Percentiles rank a stretch among this genome's conserved stretches.
These are phyloP conservation scores for Arachis hypogaea DNA, from an alignment of 306 rosid genomes.

Conservation along the genomic window DNA sequence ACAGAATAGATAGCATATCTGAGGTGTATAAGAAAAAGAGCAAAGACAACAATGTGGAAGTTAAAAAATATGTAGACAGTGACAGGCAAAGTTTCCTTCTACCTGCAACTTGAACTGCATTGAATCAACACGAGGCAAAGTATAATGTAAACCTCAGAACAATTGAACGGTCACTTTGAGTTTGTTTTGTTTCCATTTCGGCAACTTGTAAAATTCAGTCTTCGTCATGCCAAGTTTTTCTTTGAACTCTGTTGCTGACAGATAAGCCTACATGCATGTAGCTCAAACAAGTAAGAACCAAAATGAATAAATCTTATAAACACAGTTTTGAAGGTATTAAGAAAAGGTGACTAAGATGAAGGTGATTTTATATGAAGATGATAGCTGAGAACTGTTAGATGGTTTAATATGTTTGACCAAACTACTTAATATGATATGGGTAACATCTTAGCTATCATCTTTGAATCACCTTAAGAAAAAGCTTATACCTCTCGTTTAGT, in stretches of 20 bases:
- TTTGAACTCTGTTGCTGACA: conserved; percentile 81
- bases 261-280: conserved; percentile 69
- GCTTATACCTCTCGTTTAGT: conserved; percentile 88
- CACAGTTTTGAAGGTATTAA: conserved; percentile 19
- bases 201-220: conserved; percentile 75
- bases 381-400: too few species aligned
- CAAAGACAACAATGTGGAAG: conserved; percentile 20
- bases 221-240: conserved; percentile 77
- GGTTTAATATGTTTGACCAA: too few species aligned
- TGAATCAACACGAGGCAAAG: conserved; percentile 46
- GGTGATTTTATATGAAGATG: too few species aligned
- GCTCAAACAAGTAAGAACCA: conserved; percentile 45
- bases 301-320: conserved; percentile 15
- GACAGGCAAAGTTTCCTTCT: conserved; percentile 49
- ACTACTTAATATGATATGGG: too few species aligned
- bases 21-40: not conserved
- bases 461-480: too few species aligned
- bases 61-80: conserved; percentile 40
- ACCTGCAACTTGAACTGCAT: conserved; percentile 58
- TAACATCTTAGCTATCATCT: too few species aligned
- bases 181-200: conserved; percentile 99
- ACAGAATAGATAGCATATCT: conserved; percentile 46
- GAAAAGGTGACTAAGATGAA: not conserved
- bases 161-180: conserved; percentile 84
- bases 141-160: conserved; percentile 57